phyloP scores from a whole-genome alignment of 2,329 filamentous ascomycete genomes.

The Fusarium burgessii region DNA sequence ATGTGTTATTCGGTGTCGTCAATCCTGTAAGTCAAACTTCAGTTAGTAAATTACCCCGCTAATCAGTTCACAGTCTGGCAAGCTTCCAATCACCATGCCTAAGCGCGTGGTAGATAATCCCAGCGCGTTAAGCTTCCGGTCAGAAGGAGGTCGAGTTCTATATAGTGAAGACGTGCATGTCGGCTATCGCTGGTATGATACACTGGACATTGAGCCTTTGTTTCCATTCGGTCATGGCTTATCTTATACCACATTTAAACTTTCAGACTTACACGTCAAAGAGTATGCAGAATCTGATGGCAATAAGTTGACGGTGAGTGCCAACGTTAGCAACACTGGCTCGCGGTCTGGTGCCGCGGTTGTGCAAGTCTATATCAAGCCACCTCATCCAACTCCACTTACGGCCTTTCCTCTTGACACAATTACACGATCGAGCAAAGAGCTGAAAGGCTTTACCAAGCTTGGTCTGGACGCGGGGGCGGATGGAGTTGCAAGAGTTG shows the following conservation, averaged over 20 bases:
- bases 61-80: not conserved
- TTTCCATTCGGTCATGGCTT: not conserved
- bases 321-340: not conserved
- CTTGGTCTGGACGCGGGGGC: accelerated
- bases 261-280: not conserved
- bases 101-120: not conserved
- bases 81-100: not conserved
- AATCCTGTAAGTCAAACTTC: not conserved
- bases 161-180: constrained; percentile 13
- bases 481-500: accelerated
- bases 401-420: not conserved
- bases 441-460: constrained; percentile 1
- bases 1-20: not conserved
- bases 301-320: not conserved
- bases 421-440: not conserved
- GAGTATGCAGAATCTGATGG: accelerated
- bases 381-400: not conserved
- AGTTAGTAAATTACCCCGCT: not conserved
- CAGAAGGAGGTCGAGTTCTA: not conserved
- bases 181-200: constrained; percentile 15
- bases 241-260: not conserved
- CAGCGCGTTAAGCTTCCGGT: not conserved
- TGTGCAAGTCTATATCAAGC: not conserved
- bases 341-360: not conserved
- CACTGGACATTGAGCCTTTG: not conserved